Evolutionary conservation across 192 early-diverging fungal genomes (phyloP), one percentile per base, ranked within the genome.

Genomic region (Gaertneriomyces semiglobifer): DNA sequence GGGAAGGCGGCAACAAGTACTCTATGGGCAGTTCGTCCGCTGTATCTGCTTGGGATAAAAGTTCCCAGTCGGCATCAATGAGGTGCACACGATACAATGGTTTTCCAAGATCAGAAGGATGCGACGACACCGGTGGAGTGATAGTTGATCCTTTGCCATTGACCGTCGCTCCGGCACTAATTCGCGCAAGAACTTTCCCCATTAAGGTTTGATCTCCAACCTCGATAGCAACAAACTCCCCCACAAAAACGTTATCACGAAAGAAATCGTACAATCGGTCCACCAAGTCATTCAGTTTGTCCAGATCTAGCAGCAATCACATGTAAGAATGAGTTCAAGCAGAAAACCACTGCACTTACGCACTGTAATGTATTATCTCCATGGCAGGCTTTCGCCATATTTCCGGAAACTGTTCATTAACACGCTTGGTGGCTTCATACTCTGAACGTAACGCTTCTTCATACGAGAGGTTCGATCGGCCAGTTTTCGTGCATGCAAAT

Each of bases 401-500:
- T 40, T 79, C 81, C 16, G 88, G 89, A 54, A 92, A 88, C 41
- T 77, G 77, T 20, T 89, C 87, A 44, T 87, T 81, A 1, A 85
- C 72, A 46, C 77, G 71, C 12, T 85, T 81, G 52, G 79, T 78
- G 50, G 86, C 86, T 10, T 83, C 81, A 8, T 80, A 75, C 66
- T 97, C 95, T 11, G 84, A 88, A 44, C 86, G 72, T 18, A 89
- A 71, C 0, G 95, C 95, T 63, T 93, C 85, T 62, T 87, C 82
- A 62, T 88, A 97, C 0, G 89, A 93, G 54, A 97, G 73, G 46
- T 84, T 75, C 19, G 75, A 71, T 65, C 86, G 89, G 1, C 93
- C 90, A 1, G 91, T 90, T 5, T 78, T 77, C 50, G 83, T 80
- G 75, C 93, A 95, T 61, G 89, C 80, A 87, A 93, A 97, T 20